Percentiles rank a stretch among this genome's conserved stretches.
These are phyloP conservation scores for Microsporum ferrugineum DNA, from an alignment of 2,329 filamentous ascomycete genomes.

Conservation along the genomic window DNA sequence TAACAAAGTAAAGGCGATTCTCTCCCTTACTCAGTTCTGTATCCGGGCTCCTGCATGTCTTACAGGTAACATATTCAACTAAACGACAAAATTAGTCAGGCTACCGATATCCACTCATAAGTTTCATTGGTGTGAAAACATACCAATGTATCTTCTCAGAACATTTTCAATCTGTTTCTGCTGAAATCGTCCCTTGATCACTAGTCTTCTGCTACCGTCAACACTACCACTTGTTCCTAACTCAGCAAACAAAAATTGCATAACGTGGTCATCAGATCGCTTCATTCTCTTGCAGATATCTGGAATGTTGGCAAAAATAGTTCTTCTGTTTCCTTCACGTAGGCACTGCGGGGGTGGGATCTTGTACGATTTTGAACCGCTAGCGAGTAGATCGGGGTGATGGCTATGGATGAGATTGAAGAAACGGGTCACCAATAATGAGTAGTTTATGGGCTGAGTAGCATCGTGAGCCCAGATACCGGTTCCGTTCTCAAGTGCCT, in stretches of 20 bases:
- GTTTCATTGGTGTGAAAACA: constrained; percentile 26
- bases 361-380: constrained; percentile 91
- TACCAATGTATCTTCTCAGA: constrained; percentile 85
- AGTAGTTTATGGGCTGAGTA: constrained; percentile 68
- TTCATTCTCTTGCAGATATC: constrained; percentile 99
- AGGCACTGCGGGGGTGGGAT: constrained; percentile 97
- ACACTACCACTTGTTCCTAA: constrained; percentile 94
- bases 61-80: constrained; percentile 98
- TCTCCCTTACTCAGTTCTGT: constrained; percentile 97
- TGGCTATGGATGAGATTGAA: constrained; percentile 89
- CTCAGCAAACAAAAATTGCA: constrained; percentile 92
- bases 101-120: neutral
- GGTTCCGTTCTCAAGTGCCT: constrained; percentile 73
- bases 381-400: constrained; percentile 89
- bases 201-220: constrained; percentile 79
- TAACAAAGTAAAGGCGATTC: constrained; percentile 98
- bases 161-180: constrained; percentile 99
- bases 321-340: constrained; percentile 99
- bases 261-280: constrained; percentile 94
- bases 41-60: constrained; percentile 89
- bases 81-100: constrained; percentile 9
- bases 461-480: constrained; percentile 83
- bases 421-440: constrained; percentile 77
- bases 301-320: constrained; percentile 96
- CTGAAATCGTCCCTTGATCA: constrained; percentile 99